Evolutionary conservation across 1,284 basidiomycete species (phyloP).

Genomic region (Inonotus hispidus): DNA sequence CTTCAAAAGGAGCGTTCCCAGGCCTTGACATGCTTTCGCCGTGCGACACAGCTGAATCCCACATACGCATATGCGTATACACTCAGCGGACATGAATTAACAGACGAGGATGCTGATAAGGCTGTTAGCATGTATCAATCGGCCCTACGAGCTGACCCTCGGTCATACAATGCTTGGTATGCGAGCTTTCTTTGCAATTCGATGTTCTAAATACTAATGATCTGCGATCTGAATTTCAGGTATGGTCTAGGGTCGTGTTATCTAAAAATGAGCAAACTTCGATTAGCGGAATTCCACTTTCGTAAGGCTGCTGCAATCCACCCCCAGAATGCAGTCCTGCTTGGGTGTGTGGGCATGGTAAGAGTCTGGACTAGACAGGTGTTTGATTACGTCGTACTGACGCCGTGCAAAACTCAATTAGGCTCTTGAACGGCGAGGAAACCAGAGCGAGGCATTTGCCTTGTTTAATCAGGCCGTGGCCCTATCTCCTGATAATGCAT

Average conservation of each 20-base stretch:
- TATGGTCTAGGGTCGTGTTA: conserved; percentile 96
- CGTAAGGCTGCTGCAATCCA: conserved; percentile 86
- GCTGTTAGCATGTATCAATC: conserved; percentile 87
- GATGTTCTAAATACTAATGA: conserved; percentile 4
- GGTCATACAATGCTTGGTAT: conserved; percentile 95
- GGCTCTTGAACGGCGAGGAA: conserved; percentile 79
- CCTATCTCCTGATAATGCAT: conserved; percentile 75
- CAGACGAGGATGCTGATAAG: conserved; percentile 89
- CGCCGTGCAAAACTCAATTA: conserved; percentile 30
- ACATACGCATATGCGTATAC: conserved; percentile 90
- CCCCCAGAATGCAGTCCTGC: conserved; percentile 82
- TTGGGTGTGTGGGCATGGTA: conserved; percentile 89
- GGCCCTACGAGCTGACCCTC: conserved; percentile 79
- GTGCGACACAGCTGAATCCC: conserved; percentile 81
- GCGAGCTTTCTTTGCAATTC: conserved; percentile 23
- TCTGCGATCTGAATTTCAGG: conserved; percentile 41
- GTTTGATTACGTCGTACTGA: conserved; percentile 10
- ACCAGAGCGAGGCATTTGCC: conserved; percentile 66
- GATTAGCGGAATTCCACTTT: conserved; percentile 92
- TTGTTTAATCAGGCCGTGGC: conserved; percentile 76
- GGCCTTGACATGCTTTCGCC: conserved; percentile 86
- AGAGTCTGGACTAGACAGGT: conserved; percentile 29
- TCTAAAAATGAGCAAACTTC: conserved; percentile 83
- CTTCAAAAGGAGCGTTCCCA: conserved; percentile 86
- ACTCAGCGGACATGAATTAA: conserved; percentile 88